Conservation (phyloP, 495 filamentous ascomycete species). For the Neohortaea acidophila region DNA sequence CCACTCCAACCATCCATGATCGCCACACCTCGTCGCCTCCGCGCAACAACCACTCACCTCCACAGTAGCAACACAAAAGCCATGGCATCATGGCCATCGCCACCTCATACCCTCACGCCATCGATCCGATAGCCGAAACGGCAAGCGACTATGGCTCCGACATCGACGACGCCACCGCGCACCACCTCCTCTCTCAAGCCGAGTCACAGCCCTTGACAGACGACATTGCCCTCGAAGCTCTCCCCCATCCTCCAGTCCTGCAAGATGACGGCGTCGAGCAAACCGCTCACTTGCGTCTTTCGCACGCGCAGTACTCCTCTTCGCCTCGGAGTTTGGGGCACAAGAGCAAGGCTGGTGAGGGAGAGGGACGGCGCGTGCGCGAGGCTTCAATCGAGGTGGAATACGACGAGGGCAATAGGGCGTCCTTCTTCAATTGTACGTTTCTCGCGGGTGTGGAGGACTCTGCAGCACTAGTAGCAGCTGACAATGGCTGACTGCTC, state of each 20-base stretch:
- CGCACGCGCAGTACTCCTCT: neutral
- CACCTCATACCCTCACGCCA: neutral
- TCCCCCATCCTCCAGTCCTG: conserved; percentile 12
- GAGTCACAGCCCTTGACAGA: conserved; percentile 3
- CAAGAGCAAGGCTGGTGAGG: neutral
- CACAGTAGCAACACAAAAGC: neutral
- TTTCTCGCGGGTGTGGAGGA: too few relatives aligned
- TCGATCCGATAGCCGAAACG: conserved; percentile 3
- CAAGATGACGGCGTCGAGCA: neutral
- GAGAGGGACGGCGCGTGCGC: conserved; percentile 2
- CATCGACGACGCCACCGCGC: conserved; percentile 23
- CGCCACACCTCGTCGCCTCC: conserved; percentile 5
- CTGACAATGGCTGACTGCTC: conserved; percentile 22
- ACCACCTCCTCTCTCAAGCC: conserved; percentile 17
- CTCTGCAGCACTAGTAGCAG: too few relatives aligned
- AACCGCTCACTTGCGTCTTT: neutral
- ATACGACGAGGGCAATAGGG: conserved; percentile 19
- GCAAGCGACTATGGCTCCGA: conserved; percentile 29
- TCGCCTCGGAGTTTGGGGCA: too few relatives aligned
- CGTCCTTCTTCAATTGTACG: conserved; percentile 13
- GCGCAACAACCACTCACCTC: neutral
- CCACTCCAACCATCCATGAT: too few relatives aligned
- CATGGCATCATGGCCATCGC: conserved; percentile 10
- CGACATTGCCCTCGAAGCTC: conserved; percentile 1
- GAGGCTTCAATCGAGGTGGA: conserved; percentile 18